Conservation (phyloP, 306 rosid species). For the Acacia acuminata region DNA sequence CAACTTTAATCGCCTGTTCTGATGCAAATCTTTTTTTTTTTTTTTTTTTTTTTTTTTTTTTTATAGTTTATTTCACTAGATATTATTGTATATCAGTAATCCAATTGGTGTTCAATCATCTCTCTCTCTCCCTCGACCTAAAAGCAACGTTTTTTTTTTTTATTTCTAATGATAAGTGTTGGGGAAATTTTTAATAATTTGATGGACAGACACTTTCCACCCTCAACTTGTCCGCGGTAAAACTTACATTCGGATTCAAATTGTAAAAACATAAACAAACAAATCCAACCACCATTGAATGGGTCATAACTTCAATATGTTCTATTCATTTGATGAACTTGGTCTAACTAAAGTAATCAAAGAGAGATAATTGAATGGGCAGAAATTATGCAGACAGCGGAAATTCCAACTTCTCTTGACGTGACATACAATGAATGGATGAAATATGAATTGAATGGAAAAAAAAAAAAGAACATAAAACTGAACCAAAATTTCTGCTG, state of each 20-base stretch:
- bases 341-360: not conserved
- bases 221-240: not conserved
- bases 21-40: not conserved
- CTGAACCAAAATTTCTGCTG: conserved; percentile 52
- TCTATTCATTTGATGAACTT: not conserved
- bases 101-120: not conserved
- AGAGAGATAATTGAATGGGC: not conserved
- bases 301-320: not conserved
- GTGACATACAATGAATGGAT: conserved; percentile 49
- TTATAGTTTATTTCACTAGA: not conserved
- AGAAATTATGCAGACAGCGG: conserved; percentile 15
- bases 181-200: not conserved
- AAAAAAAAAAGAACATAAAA: conserved; percentile 10
- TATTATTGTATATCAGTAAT: not conserved
- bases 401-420: conserved; percentile 38
- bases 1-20: not conserved
- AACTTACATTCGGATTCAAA: not conserved
- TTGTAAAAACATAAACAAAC: not conserved
- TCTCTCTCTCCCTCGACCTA: no score
- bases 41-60: not conserved
- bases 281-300: not conserved
- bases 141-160: not conserved
- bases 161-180: not conserved
- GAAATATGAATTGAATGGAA: conserved; percentile 46
- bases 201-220: not conserved